Percentiles rank a stretch among this genome's conserved stretches.
phyloP scores from a whole-genome alignment of 352 stramenopile species.

The Phytophthora meadii region DNA sequence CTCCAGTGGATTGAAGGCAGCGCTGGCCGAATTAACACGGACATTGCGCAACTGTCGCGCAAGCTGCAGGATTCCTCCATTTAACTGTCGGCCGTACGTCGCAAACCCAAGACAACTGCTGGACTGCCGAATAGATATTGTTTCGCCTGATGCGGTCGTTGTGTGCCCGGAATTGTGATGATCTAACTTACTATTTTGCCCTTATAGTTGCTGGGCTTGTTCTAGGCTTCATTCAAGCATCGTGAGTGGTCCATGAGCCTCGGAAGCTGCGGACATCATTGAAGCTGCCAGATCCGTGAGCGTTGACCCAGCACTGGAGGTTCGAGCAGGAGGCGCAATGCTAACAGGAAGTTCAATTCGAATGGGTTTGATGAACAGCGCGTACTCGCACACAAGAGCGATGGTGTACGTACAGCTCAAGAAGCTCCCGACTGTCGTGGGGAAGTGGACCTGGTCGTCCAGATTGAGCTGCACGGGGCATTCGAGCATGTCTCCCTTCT shows the following conservation, averaged over 20 bases:
- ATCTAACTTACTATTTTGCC: slow-evolving; percentile 22
- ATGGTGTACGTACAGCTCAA: slow-evolving; percentile 71
- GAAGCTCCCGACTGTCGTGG: slow-evolving; percentile 59
- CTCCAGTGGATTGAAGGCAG: slow-evolving; percentile 88
- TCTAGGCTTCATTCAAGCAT: slow-evolving; percentile 22
- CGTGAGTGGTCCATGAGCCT: slow-evolving; percentile 20
- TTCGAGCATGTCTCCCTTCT: slow-evolving; percentile 60
- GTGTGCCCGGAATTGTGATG: slow-evolving; percentile 7
- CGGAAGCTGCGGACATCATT: slow-evolving; percentile 26
- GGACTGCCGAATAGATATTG: slow-evolving; percentile 41
- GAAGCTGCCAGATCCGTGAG: slow-evolving; percentile 33
- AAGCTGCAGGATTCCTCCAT: slow-evolving; percentile 77
- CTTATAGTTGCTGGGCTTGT: slow-evolving; percentile 28
- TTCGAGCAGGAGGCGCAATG: slow-evolving; percentile 34
- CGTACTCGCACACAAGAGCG: slow-evolving; percentile 65
- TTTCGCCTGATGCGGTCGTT: slow-evolving; percentile 24
- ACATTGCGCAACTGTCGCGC: slow-evolving; percentile 67
- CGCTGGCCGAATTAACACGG: slow-evolving; percentile 67
- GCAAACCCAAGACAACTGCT: slow-evolving; percentile 36
- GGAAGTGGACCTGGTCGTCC: slow-evolving; percentile 63
- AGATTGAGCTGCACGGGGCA: slow-evolving; percentile 65
- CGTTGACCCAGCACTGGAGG: slow-evolving; percentile 26
- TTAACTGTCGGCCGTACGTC: slow-evolving; percentile 37
- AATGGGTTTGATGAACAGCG: slow-evolving; percentile 32
- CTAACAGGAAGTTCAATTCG: slow-evolving; percentile 47